phyloP scores from a whole-genome alignment of 257 asterid genomes.

The Cinchona pubescens region DNA sequence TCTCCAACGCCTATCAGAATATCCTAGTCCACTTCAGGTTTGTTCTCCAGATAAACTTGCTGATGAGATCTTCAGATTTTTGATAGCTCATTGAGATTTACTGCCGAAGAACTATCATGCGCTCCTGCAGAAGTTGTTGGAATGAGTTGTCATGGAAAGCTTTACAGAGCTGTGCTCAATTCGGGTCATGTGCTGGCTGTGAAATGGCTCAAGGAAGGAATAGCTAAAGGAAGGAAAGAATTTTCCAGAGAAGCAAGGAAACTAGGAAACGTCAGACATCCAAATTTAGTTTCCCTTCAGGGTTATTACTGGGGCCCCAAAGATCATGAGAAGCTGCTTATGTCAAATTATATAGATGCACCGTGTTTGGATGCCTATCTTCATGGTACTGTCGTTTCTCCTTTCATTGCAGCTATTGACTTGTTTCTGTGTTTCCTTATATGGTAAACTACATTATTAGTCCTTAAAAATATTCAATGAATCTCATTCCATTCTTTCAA shows the following conservation, averaged over 20 bases:
- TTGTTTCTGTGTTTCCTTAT: neutral
- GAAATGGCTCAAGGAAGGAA: conserved; percentile 79
- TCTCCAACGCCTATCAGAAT: conserved; percentile 33
- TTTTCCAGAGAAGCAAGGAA: conserved; percentile 77
- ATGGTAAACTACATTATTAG: neutral
- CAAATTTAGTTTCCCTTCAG: conserved; percentile 60
- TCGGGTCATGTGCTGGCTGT: conserved; percentile 66
- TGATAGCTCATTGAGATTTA: conserved; percentile 58
- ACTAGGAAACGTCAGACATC: conserved; percentile 69
- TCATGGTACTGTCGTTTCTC: conserved; percentile 37
- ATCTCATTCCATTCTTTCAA: too few relatives aligned
- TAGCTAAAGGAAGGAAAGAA: conserved; percentile 66
- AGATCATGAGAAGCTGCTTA: conserved; percentile 77
- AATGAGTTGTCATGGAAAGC: conserved; percentile 83
- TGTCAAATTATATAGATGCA: conserved; percentile 54
- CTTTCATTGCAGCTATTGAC: neutral
- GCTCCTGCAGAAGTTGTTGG: conserved; percentile 86
- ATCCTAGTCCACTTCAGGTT: conserved; percentile 50
- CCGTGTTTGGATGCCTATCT: conserved; percentile 74
- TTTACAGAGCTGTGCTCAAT: conserved; percentile 65
- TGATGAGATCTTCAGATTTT: conserved; percentile 70
- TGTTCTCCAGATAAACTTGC: conserved; percentile 81
- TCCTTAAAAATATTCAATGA: too few relatives aligned
- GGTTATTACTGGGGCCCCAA: conserved; percentile 92
- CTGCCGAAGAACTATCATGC: conserved; percentile 69